Percentiles rank a stretch among this genome's conserved stretches.
Evolutionary conservation across 768 basidiomycete genomes (phyloP).

Genomic region (Amanita brunnescens): DNA sequence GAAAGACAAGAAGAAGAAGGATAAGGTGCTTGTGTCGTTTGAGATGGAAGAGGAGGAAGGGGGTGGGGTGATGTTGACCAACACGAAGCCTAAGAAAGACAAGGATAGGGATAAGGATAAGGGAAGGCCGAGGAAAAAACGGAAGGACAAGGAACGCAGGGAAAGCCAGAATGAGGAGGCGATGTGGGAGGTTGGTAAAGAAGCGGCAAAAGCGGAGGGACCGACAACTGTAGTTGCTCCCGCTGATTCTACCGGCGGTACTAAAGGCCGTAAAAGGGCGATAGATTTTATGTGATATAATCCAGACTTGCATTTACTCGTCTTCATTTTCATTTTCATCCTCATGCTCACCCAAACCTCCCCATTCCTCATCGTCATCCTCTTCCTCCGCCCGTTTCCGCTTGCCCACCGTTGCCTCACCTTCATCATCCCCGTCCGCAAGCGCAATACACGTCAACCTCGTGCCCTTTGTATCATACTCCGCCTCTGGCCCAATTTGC

Average conservation of each 20-base stretch:
- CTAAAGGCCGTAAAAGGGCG: slow-evolving; percentile 56
- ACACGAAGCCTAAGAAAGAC: slow-evolving; percentile 28
- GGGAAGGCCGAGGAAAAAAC: slow-evolving; percentile 20
- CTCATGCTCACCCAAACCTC: slow-evolving; percentile 18
- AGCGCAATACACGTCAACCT: slow-evolving; percentile 69
- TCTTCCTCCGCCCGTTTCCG: slow-evolving; percentile 25
- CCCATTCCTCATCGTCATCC: slow-evolving; percentile 17
- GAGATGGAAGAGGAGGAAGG: slow-evolving; percentile 64
- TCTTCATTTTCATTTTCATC: slow-evolving; percentile 24
- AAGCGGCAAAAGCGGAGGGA: slow-evolving; percentile 24
- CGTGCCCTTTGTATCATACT: slow-evolving; percentile 80
- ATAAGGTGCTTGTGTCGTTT: slow-evolving; percentile 61
- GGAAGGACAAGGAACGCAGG: background rate
- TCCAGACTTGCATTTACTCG: slow-evolving; percentile 10
- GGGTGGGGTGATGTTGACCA: slow-evolving; percentile 24
- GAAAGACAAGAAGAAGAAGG: slow-evolving; percentile 44
- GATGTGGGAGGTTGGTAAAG: slow-evolving; percentile 69
- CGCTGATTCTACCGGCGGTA: slow-evolving; percentile 13
- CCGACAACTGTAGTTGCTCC: slow-evolving; percentile 14
- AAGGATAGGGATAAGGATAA: slow-evolving; percentile 35
- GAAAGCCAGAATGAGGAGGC: slow-evolving; percentile 32
- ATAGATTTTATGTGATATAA: slow-evolving; percentile 78
- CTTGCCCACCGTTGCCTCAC: slow-evolving; percentile 18
- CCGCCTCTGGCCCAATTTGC: slow-evolving; percentile 46
- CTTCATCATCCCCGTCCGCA: slow-evolving; percentile 37